Percentiles rank a stretch among this genome's conserved stretches.
Conservation (phyloP, 2,329 filamentous ascomycete species). For the Acephala macrosclerotiorum region DNA sequence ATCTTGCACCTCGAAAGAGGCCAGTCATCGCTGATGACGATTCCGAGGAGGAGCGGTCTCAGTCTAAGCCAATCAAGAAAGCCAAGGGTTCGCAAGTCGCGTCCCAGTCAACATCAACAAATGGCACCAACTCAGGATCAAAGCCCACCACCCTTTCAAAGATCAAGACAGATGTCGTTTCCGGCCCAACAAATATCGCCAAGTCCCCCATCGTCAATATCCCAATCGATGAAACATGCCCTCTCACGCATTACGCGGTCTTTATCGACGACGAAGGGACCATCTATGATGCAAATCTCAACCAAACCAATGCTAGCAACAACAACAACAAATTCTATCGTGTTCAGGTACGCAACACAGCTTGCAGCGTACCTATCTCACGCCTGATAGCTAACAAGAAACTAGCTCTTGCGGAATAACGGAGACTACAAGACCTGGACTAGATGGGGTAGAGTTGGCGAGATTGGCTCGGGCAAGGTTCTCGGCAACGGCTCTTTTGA, state of each 20-base stretch:
- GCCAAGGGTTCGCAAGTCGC: conserved; percentile 40
- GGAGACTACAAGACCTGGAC: conserved; percentile 70
- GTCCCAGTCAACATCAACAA: not conserved
- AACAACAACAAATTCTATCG: conserved; percentile 90
- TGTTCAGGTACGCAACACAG: conserved; percentile 45
- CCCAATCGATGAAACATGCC: conserved; percentile 57
- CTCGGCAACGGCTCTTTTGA: conserved; percentile 52
- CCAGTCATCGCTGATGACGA: conserved; percentile 25
- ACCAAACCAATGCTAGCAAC: conserved; percentile 73
- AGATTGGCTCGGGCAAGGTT: conserved; percentile 57
- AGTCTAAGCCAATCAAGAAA: conserved; percentile 41
- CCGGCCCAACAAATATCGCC: conserved; percentile 39
- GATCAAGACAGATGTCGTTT: conserved; percentile 37
- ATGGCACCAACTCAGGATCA: conserved; percentile 1
- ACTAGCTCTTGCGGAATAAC: conserved; percentile 50
- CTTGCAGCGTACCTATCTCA: not conserved
- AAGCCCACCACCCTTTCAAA: conserved; percentile 30
- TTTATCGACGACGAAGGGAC: conserved; percentile 70
- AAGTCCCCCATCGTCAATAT: conserved; percentile 55
- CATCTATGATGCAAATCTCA: conserved; percentile 82
- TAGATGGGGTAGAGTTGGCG: conserved; percentile 81
- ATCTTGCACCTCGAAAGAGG: conserved; percentile 29
- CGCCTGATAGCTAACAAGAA: not conserved
- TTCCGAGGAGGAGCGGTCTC: conserved; percentile 39
- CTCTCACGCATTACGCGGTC: conserved; percentile 53